A percentile compares a stretch with the other conserved stretches of the same genome.
Evolutionary conservation across 306 rosid genomes (phyloP).

Genomic region (Quercus glauca): DNA sequence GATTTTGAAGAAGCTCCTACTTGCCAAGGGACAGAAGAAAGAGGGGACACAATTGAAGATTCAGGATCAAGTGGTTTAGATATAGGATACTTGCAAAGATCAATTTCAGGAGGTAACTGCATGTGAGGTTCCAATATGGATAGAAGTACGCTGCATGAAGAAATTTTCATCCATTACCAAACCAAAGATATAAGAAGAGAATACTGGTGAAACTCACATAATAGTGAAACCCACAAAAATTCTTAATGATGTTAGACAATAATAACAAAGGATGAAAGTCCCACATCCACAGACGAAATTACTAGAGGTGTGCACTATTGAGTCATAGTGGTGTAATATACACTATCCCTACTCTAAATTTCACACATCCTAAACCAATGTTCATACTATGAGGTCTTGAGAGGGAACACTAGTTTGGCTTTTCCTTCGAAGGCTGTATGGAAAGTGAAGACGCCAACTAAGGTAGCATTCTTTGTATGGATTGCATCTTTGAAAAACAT

Average conservation of each 20-base stretch:
- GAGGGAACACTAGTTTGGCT: too few relatives aligned
- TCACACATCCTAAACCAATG: not conserved
- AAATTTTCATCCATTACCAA: slow-evolving; percentile 1
- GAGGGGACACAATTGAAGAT: slow-evolving; percentile 35
- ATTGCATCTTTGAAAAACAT: too few relatives aligned
- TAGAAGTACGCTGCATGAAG: slow-evolving; percentile 71
- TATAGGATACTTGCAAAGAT: slow-evolving; percentile 53
- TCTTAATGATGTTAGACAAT: not conserved
- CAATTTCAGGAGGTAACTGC: slow-evolving; percentile 84
- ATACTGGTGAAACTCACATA: not conserved
- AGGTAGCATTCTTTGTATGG: too few relatives aligned
- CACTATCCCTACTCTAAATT: not conserved
- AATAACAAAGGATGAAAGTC: not conserved
- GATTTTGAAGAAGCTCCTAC: slow-evolving; percentile 50
- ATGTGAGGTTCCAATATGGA: slow-evolving; percentile 89
- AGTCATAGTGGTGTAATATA: not conserved
- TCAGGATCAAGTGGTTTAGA: slow-evolving; percentile 49
- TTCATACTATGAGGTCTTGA: not conserved
- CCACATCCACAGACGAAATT: not conserved
- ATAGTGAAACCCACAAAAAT: too few relatives aligned
- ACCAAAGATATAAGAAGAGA: not conserved
- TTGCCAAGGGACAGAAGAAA: slow-evolving; percentile 39
- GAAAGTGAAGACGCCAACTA: too few relatives aligned
- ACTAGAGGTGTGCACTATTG: not conserved
- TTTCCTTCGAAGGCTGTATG: too few relatives aligned